phyloP scores from a whole-genome alignment of 768 basidiomycete genomes.

The Neoboletus magnificus region DNA sequence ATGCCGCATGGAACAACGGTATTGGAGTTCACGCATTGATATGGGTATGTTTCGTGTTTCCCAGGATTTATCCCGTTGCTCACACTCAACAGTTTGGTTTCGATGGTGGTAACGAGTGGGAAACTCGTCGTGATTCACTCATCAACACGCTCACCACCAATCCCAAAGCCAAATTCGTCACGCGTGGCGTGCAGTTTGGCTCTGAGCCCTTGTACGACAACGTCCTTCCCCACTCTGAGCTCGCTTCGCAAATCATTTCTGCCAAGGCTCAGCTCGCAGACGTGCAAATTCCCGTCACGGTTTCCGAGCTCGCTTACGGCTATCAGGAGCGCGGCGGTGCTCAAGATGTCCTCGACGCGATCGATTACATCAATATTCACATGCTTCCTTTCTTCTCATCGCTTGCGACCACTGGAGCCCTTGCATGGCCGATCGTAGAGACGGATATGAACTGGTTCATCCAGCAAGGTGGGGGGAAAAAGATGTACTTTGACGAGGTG shows the following conservation, averaged over 20 bases:
- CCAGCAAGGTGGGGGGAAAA: conserved; percentile 60
- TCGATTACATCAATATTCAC: conserved; percentile 66
- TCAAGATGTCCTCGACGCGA: conserved; percentile 51
- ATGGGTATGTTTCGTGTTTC: conserved; percentile 49
- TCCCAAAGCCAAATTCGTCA: conserved; percentile 60
- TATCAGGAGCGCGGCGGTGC: conserved; percentile 54
- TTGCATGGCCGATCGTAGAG: conserved; percentile 61
- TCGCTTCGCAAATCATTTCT: conserved; percentile 48
- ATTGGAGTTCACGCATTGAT: conserved; percentile 72
- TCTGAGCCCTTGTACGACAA: conserved; percentile 65
- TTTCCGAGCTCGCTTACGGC: conserved; percentile 63
- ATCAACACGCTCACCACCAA: conserved; percentile 54
- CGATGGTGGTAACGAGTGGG: conserved; percentile 45
- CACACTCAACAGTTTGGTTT: conserved; percentile 34
- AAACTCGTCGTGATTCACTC: conserved; percentile 49
- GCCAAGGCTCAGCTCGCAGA: conserved; percentile 48
- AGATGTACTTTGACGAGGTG: conserved; percentile 73
- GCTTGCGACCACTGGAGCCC: conserved; percentile 38
- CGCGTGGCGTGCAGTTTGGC: conserved; percentile 65
- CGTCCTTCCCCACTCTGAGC: conserved; percentile 46
- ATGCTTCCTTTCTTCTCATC: conserved; percentile 65
- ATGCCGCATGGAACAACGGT: conserved; percentile 66
- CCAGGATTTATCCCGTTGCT: not conserved
- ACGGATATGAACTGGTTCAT: conserved; percentile 67
- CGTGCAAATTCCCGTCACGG: conserved; percentile 64